These are phyloP conservation scores for Emergomyces orientalis DNA, from an alignment of 2,329 filamentous ascomycete species.

Conservation along the genomic window DNA sequence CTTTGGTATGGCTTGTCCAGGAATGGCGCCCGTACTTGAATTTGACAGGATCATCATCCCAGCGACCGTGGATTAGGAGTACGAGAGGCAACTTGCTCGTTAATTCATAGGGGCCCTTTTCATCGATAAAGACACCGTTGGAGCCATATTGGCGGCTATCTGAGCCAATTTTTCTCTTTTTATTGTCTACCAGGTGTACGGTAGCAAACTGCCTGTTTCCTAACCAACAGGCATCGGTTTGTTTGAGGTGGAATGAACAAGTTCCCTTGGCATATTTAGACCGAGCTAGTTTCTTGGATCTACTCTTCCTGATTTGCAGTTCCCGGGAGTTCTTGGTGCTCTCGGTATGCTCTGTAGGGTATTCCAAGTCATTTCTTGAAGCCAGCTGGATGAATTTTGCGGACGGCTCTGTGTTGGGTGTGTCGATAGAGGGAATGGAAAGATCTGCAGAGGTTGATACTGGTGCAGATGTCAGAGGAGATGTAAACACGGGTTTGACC, in stretches of 20 bases:
- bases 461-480: neutral
- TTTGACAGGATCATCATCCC: neutral
- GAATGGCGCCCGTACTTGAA: neutral
- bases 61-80: neutral
- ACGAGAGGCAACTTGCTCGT: neutral
- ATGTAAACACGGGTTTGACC: neutral
- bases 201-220: neutral
- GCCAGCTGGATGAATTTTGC: no score
- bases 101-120: neutral
- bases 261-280: neutral
- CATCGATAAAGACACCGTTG: neutral
- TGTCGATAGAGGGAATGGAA: no score
- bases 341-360: no score
- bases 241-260: neutral
- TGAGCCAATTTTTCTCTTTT: neutral
- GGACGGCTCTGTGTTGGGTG: no score
- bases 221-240: neutral
- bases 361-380: no score
- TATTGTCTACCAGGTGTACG: neutral
- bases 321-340: no score
- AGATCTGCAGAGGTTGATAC: neutral
- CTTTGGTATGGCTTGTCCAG: neutral
- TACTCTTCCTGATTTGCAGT: no score
- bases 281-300: no score
- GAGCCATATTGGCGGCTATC: neutral